These are phyloP conservation scores for Elsinoe batatas DNA, from an alignment of 2,329 filamentous ascomycete genomes.

Conservation along the genomic window DNA sequence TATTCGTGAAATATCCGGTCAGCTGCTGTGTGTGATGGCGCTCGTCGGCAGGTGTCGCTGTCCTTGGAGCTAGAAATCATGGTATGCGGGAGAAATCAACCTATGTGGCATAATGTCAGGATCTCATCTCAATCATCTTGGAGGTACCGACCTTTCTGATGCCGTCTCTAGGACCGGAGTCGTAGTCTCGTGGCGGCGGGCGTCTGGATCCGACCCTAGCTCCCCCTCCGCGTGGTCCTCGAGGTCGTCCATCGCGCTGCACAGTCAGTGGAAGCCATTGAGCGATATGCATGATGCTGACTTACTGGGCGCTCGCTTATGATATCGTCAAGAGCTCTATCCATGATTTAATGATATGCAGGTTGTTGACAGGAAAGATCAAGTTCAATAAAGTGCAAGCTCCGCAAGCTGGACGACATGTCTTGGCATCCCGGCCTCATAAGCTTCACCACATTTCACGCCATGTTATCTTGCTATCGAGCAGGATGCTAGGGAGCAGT, in stretches of 20 bases:
- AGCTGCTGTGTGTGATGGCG: constrained; percentile 13
- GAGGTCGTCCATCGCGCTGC: constrained; percentile 18
- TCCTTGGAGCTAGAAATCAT: constrained; percentile 17
- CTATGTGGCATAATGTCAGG: neutral
- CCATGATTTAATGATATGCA: constrained; percentile 36
- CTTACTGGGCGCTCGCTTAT: constrained; percentile 51
- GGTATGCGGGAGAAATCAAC: constrained; percentile 20
- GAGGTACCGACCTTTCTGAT: constrained; percentile 18
- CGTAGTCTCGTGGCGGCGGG: constrained; percentile 17
- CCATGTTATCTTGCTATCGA: no score
- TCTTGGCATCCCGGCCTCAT: neutral
- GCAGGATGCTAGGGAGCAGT: no score
- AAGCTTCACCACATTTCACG: no score
- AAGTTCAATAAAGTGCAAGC: neutral
- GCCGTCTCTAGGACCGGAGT: constrained; percentile 15
- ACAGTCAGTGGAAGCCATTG: constrained; percentile 13
- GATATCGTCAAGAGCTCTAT: constrained; percentile 55
- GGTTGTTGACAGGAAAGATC: neutral
- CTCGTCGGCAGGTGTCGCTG: constrained; percentile 9
- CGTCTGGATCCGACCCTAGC: constrained; percentile 20
- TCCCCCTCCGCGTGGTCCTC: constrained; percentile 17
- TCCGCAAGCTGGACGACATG: neutral
- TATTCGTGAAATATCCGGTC: constrained; percentile 27
- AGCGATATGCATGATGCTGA: neutral
- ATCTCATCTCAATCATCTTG: neutral